These are phyloP conservation scores for Exutisphaerella laricina DNA, from an alignment of 2,329 filamentous ascomycete species.

Conservation along the genomic window DNA sequence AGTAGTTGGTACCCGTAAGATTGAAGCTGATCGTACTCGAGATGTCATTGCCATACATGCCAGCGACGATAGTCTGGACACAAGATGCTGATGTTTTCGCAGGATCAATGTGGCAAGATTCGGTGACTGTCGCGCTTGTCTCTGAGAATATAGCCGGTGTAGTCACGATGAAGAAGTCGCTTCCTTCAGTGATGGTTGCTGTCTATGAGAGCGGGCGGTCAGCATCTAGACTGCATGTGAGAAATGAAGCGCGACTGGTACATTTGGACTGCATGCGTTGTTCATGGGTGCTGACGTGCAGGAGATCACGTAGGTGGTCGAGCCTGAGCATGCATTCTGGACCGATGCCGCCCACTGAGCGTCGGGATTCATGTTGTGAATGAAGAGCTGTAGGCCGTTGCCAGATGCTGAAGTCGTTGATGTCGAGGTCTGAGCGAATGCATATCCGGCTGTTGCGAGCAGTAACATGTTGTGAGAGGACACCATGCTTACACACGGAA, in stretches of 20 bases:
- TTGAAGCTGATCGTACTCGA: constrained; percentile 21
- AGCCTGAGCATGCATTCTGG: constrained; percentile 21
- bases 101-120: constrained; percentile 19
- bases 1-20: constrained; percentile 18
- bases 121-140: constrained; percentile 22
- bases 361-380: constrained; percentile 23
- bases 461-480: background rate
- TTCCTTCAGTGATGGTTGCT: constrained; percentile 23
- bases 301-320: constrained; percentile 22
- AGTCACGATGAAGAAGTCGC: constrained; percentile 20
- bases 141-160: constrained; percentile 23
- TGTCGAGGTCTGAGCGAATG: constrained; percentile 1
- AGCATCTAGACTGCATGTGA: background rate
- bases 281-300: constrained; percentile 20
- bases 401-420: background rate
- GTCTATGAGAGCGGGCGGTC: constrained; percentile 10
- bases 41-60: constrained; percentile 15
- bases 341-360: constrained; percentile 23
- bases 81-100: constrained; percentile 17
- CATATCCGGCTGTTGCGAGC: background rate
- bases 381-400: constrained; percentile 20
- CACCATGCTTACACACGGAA: no score
- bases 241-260: constrained; percentile 2
- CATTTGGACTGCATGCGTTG: constrained; percentile 14
- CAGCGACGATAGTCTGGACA: constrained; percentile 16